These are phyloP conservation scores for Beauveria varroae DNA, from an alignment of 2,329 filamentous ascomycete species.

Conservation along the genomic window DNA sequence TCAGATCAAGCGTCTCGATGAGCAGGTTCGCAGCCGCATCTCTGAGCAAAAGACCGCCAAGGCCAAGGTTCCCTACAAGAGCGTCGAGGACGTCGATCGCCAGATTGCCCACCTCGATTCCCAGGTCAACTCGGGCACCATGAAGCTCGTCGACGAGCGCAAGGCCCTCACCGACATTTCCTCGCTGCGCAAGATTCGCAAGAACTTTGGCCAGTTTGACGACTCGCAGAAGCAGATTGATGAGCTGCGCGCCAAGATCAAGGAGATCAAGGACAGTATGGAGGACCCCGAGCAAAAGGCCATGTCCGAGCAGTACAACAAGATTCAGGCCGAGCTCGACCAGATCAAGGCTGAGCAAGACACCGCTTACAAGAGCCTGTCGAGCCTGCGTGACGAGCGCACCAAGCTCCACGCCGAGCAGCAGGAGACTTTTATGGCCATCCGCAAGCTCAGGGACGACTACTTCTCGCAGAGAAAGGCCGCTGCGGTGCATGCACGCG, in stretches of 20 bases:
- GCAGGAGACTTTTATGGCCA: slow-evolving; percentile 73
- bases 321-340: slow-evolving; percentile 82
- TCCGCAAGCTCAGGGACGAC: slow-evolving; percentile 83
- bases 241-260: slow-evolving; percentile 77
- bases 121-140: slow-evolving; percentile 78
- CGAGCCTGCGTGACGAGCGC: slow-evolving; percentile 75
- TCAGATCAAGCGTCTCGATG: slow-evolving; percentile 86
- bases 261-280: slow-evolving; percentile 78
- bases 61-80: slow-evolving; percentile 78
- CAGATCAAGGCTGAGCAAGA: slow-evolving; percentile 88
- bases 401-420: slow-evolving; percentile 77
- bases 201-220: slow-evolving; percentile 82
- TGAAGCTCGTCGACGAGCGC: slow-evolving; percentile 97
- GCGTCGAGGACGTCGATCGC: slow-evolving; percentile 75
- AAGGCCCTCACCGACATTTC: slow-evolving; percentile 82
- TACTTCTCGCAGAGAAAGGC: slow-evolving; percentile 79
- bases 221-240: slow-evolving; percentile 83
- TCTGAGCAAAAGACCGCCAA: slow-evolving; percentile 81
- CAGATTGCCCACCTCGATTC: slow-evolving; percentile 75
- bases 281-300: slow-evolving; percentile 90
- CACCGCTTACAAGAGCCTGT: slow-evolving; percentile 80
- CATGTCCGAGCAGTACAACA: slow-evolving; percentile 76
- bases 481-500: slow-evolving; percentile 74
- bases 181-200: slow-evolving; percentile 77
- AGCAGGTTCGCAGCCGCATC: slow-evolving; percentile 78